A percentile compares a stretch with the other conserved stretches of the same genome.
phyloP scores from a whole-genome alignment of 371 early-diverging fungal genomes.

The Apophysomyces ossiformis region DNA sequence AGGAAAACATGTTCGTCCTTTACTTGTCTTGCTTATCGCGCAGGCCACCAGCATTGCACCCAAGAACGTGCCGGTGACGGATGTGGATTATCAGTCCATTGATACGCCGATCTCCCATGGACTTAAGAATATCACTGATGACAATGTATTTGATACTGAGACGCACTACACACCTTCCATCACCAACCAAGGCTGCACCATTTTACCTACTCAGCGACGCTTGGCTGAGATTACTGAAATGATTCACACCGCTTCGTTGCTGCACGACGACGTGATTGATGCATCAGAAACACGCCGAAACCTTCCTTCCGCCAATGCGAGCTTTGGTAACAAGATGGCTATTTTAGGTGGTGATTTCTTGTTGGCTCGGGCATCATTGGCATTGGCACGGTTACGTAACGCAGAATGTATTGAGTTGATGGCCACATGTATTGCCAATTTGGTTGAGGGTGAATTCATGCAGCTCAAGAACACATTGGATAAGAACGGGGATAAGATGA shows the following conservation, averaged over 20 bases:
- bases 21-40: slow-evolving; percentile 88
- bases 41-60: slow-evolving; percentile 81
- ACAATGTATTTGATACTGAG: slow-evolving; percentile 35
- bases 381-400: slow-evolving; percentile 85
- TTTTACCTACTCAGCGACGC: slow-evolving; percentile 88
- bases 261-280: slow-evolving; percentile 97
- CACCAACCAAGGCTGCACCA: slow-evolving; percentile 57
- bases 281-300: slow-evolving; percentile 68
- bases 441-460: slow-evolving; percentile 98
- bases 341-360: slow-evolving; percentile 95
- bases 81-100: slow-evolving; percentile 54
- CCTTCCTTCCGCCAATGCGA: slow-evolving; percentile 77
- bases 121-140: slow-evolving; percentile 43
- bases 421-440: slow-evolving; percentile 89
- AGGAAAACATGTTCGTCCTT: slow-evolving; percentile 93
- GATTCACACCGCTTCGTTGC: slow-evolving; percentile 94
- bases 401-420: slow-evolving; percentile 92
- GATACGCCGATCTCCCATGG: slow-evolving; percentile 58
- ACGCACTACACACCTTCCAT: slow-evolving; percentile 54
- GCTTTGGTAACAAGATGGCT: slow-evolving; percentile 97
- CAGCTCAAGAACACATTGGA: slow-evolving; percentile 81
- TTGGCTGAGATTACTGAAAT: slow-evolving; percentile 96
- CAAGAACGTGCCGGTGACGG: slow-evolving; percentile 9
- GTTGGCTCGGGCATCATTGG: slow-evolving; percentile 90
- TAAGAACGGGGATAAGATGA: slow-evolving; percentile 26